phyloP scores from a whole-genome alignment of 2,329 filamentous ascomycete species.

The Penicillium occitanis region DNA sequence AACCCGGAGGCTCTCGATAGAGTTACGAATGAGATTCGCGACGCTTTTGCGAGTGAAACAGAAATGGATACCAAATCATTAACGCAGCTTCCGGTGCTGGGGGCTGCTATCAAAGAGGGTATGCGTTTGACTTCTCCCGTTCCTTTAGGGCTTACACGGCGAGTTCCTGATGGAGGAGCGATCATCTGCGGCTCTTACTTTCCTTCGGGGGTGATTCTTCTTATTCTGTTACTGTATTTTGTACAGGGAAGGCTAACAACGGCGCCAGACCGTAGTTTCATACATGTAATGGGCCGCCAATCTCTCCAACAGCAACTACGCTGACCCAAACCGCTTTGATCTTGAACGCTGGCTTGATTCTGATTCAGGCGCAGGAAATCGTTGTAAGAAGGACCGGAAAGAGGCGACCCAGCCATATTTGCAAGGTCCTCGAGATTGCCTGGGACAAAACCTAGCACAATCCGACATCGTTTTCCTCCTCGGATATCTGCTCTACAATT shows the following conservation, averaged over 20 bases:
- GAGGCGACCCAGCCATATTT: conserved; percentile 3
- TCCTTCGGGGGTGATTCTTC: not conserved
- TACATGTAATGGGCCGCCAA: conserved; percentile 1
- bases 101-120: conserved; percentile 4
- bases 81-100: conserved; percentile 2
- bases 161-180: conserved; percentile 40
- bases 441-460: conserved; percentile 7
- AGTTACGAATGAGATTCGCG: conserved; percentile 8
- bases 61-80: conserved; percentile 8
- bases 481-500: no score
- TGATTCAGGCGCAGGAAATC: not conserved
- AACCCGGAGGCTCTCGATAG: conserved; percentile 1
- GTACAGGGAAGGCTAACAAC: not conserved
- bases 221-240: not conserved
- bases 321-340: not conserved
- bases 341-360: not conserved
- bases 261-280: conserved; percentile 8
- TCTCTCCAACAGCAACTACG: not conserved
- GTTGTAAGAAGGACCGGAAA: not conserved
- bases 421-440: conserved; percentile 3
- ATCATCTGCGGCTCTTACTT: conserved; percentile 35
- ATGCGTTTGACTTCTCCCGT: conserved; percentile 27
- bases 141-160: conserved; percentile 53
- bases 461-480: not conserved
- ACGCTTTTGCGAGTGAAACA: conserved; percentile 4